Conservation (phyloP, 805 yeast genomes). For the Metschnikowia reukaufii region DNA sequence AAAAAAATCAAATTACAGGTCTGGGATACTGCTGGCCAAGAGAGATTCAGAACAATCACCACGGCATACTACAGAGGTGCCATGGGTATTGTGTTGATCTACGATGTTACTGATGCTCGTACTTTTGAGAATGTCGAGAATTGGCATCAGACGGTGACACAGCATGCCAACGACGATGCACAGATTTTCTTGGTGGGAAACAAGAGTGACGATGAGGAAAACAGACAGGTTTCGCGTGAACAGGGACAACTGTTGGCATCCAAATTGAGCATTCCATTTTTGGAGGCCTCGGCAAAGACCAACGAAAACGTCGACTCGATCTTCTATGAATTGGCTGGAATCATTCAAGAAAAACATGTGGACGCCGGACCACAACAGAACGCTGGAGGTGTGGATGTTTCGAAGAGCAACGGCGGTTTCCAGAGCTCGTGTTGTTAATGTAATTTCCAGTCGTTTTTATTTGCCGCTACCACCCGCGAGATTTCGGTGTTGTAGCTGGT, state of each 20-base stretch:
- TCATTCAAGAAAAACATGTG: slow-evolving; percentile 77
- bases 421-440: slow-evolving; percentile 43
- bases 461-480: neutral
- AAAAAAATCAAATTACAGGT: slow-evolving; percentile 91
- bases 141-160: slow-evolving; percentile 95
- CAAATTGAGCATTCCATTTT: slow-evolving; percentile 83
- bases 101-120: slow-evolving; percentile 85
- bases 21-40: slow-evolving; percentile 99
- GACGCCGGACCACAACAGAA: slow-evolving; percentile 34
- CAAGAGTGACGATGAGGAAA: slow-evolving; percentile 87
- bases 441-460: neutral
- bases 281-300: slow-evolving; percentile 96
- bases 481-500: neutral
- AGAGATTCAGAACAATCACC: slow-evolving; percentile 89
- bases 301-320: slow-evolving; percentile 90
- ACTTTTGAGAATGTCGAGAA: slow-evolving; percentile 89
- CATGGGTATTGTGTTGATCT: slow-evolving; percentile 80
- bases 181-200: slow-evolving; percentile 93
- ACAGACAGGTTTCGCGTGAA: slow-evolving; percentile 82
- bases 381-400: slow-evolving; percentile 40
- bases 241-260: slow-evolving; percentile 89
- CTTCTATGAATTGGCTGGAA: slow-evolving; percentile 82
- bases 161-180: slow-evolving; percentile 95
- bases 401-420: slow-evolving; percentile 27
- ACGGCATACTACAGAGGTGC: slow-evolving; percentile 92